Conservation (phyloP, 1,139 yeast species). For the Pichia sp. region DNA sequence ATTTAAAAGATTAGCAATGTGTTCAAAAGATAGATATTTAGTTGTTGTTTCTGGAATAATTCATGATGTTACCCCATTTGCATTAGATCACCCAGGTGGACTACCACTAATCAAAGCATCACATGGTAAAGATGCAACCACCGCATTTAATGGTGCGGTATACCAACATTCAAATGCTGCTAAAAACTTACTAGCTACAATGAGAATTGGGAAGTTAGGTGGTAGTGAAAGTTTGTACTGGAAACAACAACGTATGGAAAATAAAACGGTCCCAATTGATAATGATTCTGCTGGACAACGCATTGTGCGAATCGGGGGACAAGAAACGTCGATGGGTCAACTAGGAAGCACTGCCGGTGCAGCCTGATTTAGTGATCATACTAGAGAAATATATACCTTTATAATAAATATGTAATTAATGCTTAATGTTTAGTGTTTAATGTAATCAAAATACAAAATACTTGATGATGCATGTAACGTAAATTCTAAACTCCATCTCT, state of each 20-base stretch:
- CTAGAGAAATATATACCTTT: not conserved
- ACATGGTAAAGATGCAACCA: slow-evolving; percentile 66
- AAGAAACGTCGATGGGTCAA: slow-evolving; percentile 40
- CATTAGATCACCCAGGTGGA: slow-evolving; percentile 72
- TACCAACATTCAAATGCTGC: slow-evolving; percentile 74
- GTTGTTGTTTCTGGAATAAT: slow-evolving; percentile 52
- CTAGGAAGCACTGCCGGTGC: slow-evolving; percentile 37
- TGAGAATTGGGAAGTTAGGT: slow-evolving; percentile 68
- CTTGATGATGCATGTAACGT: no score
- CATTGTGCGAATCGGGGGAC: slow-evolving; percentile 55
- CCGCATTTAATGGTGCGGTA: slow-evolving; percentile 70
- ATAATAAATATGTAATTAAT: not conserved
- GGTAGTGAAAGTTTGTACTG: slow-evolving; percentile 83
- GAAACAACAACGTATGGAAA: slow-evolving; percentile 54
- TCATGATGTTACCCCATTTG: slow-evolving; percentile 68
- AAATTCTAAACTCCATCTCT: no score
- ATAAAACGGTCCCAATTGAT: slow-evolving; percentile 47
- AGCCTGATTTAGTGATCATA: slow-evolving; percentile 23
- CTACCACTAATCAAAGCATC: slow-evolving; percentile 52
- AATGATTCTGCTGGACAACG: slow-evolving; percentile 45
- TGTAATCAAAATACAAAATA: not conserved
- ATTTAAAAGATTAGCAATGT: slow-evolving; percentile 37
- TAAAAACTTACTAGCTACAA: slow-evolving; percentile 60
- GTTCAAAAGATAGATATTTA: slow-evolving; percentile 33
- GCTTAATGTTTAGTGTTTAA: not conserved